Conservation (phyloP, 176 grass and related monocot genomes). For the Oryza punctata region DNA sequence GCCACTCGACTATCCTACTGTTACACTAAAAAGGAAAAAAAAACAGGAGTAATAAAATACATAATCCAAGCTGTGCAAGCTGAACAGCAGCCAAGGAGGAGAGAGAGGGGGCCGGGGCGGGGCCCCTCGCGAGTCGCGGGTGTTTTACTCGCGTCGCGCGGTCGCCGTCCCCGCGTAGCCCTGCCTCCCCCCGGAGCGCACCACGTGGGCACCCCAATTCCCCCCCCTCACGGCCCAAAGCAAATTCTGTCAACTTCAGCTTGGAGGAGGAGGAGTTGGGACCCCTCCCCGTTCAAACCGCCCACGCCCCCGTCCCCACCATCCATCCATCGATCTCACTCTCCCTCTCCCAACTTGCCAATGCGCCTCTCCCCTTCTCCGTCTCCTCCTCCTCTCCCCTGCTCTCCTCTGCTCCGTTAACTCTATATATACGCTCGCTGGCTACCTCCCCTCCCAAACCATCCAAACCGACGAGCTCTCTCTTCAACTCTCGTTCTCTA, state of each 20-base stretch:
- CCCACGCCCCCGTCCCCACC: not conserved
- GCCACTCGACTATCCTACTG: not conserved
- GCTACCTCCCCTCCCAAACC: not conserved
- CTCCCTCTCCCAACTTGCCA: not conserved
- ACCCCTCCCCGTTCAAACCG: constrained; percentile 36
- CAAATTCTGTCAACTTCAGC: not conserved
- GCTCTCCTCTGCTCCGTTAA: not conserved
- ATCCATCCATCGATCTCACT: not conserved
- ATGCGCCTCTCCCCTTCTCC: not conserved
- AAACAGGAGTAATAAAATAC: too few relatives aligned
- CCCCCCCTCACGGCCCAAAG: not conserved
- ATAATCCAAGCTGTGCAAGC: too few relatives aligned
- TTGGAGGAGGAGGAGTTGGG: not conserved
- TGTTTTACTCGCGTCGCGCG: not conserved
- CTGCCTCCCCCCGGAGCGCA: constrained; percentile 35
- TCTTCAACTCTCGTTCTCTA: not conserved
- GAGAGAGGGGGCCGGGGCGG: too few relatives aligned
- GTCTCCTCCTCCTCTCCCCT: too few relatives aligned
- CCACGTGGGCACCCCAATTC: constrained; percentile 56
- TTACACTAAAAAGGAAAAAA: not conserved
- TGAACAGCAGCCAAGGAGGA: not conserved
- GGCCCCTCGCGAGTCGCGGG: too few relatives aligned
- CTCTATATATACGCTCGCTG: constrained; percentile 55
- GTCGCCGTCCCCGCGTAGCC: constrained; percentile 44
- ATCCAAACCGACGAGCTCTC: not conserved